Conservation (phyloP, 2,329 filamentous ascomycete genomes). For the Leptoxyphium fumago region DNA sequence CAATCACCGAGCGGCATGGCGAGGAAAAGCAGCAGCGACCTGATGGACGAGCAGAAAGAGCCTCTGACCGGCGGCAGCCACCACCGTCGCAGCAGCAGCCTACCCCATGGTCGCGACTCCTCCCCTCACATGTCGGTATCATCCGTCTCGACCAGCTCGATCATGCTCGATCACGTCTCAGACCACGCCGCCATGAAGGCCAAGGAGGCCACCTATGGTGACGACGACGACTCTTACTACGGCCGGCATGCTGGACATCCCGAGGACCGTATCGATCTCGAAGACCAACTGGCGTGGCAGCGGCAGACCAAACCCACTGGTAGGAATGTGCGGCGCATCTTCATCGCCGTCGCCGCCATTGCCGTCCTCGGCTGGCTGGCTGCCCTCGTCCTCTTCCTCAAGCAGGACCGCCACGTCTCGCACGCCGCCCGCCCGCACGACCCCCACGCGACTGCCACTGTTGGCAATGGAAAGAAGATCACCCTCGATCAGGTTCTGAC, state of each 20-base stretch:
- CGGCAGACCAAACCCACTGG: slow-evolving; percentile 41
- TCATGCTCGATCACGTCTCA: slow-evolving; percentile 64
- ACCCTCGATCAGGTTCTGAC: slow-evolving; percentile 55
- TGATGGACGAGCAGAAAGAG: slow-evolving; percentile 30
- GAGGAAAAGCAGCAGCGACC: slow-evolving; percentile 4
- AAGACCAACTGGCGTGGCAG: slow-evolving; percentile 33
- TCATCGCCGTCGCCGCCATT: slow-evolving; percentile 46
- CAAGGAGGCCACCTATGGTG: slow-evolving; percentile 30
- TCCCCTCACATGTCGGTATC: slow-evolving; percentile 41
- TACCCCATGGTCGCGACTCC: background rate
- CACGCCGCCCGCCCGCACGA: slow-evolving; percentile 51
- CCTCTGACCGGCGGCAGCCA: slow-evolving; percentile 26
- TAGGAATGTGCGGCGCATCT: slow-evolving; percentile 44
- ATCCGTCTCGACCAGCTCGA: slow-evolving; percentile 70
- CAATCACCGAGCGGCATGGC: slow-evolving; percentile 5
- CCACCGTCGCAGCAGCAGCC: slow-evolving; percentile 1
- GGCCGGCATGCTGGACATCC: slow-evolving; percentile 9
- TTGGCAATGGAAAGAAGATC: slow-evolving; percentile 55
- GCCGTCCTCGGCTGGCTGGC: slow-evolving; percentile 54
- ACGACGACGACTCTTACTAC: slow-evolving; percentile 1
- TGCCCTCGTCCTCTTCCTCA: slow-evolving; percentile 52
- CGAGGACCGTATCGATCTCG: slow-evolving; percentile 33
- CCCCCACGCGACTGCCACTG: slow-evolving; percentile 46
- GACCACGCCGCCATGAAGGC: slow-evolving; percentile 34
- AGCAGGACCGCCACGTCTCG: slow-evolving; percentile 50